Conservation (phyloP, 805 yeast genomes). For the Candida gorgasii region DNA sequence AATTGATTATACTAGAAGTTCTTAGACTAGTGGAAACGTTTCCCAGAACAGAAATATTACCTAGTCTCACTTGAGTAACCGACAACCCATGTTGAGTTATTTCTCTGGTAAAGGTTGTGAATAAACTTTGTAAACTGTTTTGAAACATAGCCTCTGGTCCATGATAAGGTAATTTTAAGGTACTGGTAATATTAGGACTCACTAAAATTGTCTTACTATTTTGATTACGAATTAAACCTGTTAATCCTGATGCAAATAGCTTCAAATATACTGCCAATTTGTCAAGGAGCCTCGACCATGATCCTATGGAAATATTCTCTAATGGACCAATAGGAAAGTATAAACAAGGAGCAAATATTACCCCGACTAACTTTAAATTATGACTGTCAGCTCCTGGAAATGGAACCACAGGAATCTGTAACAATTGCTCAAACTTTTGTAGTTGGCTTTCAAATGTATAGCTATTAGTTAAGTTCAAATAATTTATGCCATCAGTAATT, state of each 20-base stretch:
- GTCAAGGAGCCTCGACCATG: constrained; percentile 54
- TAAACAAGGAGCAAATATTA: constrained; percentile 68
- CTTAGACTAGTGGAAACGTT: constrained; percentile 20
- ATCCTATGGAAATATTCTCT: constrained; percentile 50
- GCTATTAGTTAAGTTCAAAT: constrained; percentile 55
- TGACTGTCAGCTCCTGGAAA: constrained; percentile 60
- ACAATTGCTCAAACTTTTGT: constrained; percentile 47
- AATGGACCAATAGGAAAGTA: constrained; percentile 69
- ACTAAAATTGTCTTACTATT: constrained; percentile 51
- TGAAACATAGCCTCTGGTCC: constrained; percentile 61
- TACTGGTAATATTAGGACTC: constrained; percentile 56
- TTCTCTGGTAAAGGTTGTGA: constrained; percentile 37
- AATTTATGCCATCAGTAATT: constrained; percentile 67
- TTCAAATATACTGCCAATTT: constrained; percentile 50
- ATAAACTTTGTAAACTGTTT: constrained; percentile 40
- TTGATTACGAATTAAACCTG: constrained; percentile 54
- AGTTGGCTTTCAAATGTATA: constrained; percentile 49
- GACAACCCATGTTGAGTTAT: constrained; percentile 33
- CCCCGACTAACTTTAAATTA: constrained; percentile 58
- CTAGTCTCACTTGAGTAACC: constrained; percentile 42
- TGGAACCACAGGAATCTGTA: constrained; percentile 57
- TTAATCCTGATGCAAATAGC: constrained; percentile 55
- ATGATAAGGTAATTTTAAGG: constrained; percentile 60
- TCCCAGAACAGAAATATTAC: constrained; percentile 36
- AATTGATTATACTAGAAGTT: constrained; percentile 26